These are phyloP conservation scores for Sechiopsis laciniata DNA, from an alignment of 306 rosid species.

Conservation along the genomic window DNA sequence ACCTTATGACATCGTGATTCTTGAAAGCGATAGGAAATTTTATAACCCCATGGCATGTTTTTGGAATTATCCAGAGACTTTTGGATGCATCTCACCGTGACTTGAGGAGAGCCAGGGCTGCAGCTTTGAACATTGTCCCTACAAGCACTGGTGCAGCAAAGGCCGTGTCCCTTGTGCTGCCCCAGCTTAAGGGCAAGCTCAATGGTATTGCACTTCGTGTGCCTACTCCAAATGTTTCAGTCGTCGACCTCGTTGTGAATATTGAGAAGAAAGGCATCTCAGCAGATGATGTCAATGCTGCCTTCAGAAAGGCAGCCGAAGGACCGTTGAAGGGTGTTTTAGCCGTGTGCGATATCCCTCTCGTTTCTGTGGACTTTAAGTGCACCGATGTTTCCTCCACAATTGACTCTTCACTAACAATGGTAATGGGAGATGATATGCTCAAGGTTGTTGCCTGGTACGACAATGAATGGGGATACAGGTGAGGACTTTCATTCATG, in stretches of 20 bases:
- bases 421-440: constrained; percentile 99
- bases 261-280: constrained; percentile 77
- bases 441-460: constrained; percentile 99
- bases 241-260: constrained; percentile 85
- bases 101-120: constrained; percentile 93
- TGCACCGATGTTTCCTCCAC: constrained; percentile 88
- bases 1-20: background rate
- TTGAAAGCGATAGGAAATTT: background rate
- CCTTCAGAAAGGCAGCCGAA: constrained; percentile 86
- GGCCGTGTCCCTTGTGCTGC: constrained; percentile 90
- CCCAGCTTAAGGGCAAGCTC: constrained; percentile 28
- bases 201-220: constrained; percentile 95
- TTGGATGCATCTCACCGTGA: constrained; percentile 97
- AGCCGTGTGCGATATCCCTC: constrained; percentile 88
- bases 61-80: constrained; percentile 55
- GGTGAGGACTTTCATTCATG: constrained; percentile 39
- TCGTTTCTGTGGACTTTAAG: constrained; percentile 86
- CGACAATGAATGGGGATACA: constrained; percentile 99
- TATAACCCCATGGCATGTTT: background rate
- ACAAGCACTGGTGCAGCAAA: constrained; percentile 99
- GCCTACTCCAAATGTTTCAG: constrained; percentile 93
- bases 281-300: constrained; percentile 88
- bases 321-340: constrained; percentile 79
- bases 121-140: constrained; percentile 94
- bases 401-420: constrained; percentile 83